Base-by-base conservation (phyloP, 139 green algal genomes). In the Chlamydomonas sp. region DNA sequence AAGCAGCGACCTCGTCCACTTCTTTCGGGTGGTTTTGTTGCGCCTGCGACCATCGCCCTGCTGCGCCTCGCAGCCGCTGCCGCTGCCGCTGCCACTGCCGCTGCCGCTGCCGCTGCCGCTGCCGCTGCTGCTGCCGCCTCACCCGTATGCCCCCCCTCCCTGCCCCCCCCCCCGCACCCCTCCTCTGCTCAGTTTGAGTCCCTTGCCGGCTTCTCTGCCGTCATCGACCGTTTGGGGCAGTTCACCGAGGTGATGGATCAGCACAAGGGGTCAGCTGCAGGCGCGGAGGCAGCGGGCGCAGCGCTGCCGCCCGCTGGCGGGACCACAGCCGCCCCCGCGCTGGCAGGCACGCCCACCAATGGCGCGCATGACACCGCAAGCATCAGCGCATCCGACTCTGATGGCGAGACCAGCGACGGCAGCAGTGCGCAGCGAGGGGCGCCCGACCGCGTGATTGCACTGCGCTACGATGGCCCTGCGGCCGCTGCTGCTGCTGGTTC, bases 121-220 rank as follows among this genome's bases (percentile, higher is more conserved):
- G n/a, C n/a, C n/a, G n/a, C n/a, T n/a, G n/a, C n/a, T n/a, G n/a
- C n/a, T n/a, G n/a, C n/a, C n/a, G n/a, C n/a, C n/a, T n/a, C n/a
- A n/a, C n/a, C n/a, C n/a, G n/a, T n/a, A n/a, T n/a, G n/a, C n/a
- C n/a, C n/a, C n/a, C n/a, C n/a, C n/a, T n/a, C n/a, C n/a, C 13
- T 28, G 54, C 54, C 22, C 16, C 24, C 2, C 3, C 34, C 48
- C 28, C 24, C 66, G 34, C 2, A 63, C 54, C 54, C 54, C 22
- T 20, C 54, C 22, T n/a, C n/a, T n/a, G n/a, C n/a, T n/a, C 90
- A 97, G 89, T 93, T 98, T 66, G 87, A 98, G 72, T 65, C 85
- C 22, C 76, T 98, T 6, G 89, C 90, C 1, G 82, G 86, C 35
- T 98, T 97, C 82, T 87, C 79, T 28, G 93, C 93, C 0, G 88